A percentile compares a stretch with the other conserved stretches of the same genome.
phyloP scores from a whole-genome alignment of 2,329 filamentous ascomycete genomes.

The Fusarium luffae region DNA sequence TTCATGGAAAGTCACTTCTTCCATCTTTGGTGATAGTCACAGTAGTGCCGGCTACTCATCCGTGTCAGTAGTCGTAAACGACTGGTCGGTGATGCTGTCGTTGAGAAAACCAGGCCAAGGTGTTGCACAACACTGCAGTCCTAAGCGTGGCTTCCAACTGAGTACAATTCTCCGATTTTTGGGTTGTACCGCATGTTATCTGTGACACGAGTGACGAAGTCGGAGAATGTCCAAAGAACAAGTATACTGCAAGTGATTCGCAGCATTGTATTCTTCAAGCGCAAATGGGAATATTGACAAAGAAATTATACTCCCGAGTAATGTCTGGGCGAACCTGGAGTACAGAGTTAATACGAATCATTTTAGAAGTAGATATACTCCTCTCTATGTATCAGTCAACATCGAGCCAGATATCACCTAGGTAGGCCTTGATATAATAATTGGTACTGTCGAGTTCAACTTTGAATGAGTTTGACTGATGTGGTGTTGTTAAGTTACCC shows the following conservation, averaged over 20 bases:
- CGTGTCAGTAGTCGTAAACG: slow-evolving; percentile 5
- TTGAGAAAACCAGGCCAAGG: slow-evolving; percentile 6
- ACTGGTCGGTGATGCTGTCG: neutral
- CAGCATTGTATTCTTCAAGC: neutral
- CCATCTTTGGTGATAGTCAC: neutral
- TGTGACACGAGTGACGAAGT: slow-evolving; percentile 13
- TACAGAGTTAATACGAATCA: fast-evolving
- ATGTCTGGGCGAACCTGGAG: fast-evolving
- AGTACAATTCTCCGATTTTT: slow-evolving; percentile 32
- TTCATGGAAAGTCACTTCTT: slow-evolving; percentile 3
- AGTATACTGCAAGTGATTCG: neutral
- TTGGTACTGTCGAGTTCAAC: neutral
- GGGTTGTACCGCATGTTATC: slow-evolving; percentile 1
- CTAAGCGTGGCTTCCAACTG: slow-evolving; percentile 30
- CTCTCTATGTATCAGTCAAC: no score
- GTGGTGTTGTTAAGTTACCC: neutral
- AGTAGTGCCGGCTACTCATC: slow-evolving; percentile 1
- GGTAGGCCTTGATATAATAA: neutral
- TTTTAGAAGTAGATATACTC: neutral
- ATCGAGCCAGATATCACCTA: neutral
- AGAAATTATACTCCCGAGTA: neutral
- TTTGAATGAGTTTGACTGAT: neutral
- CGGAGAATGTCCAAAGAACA: slow-evolving; percentile 21
- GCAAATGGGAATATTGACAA: neutral
- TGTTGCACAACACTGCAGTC: slow-evolving; percentile 15